A percentile compares a stretch with the other conserved stretches of the same genome.
Evolutionary conservation across 2,329 filamentous ascomycete genomes (phyloP).

Genomic region (Penicillium sp.): DNA sequence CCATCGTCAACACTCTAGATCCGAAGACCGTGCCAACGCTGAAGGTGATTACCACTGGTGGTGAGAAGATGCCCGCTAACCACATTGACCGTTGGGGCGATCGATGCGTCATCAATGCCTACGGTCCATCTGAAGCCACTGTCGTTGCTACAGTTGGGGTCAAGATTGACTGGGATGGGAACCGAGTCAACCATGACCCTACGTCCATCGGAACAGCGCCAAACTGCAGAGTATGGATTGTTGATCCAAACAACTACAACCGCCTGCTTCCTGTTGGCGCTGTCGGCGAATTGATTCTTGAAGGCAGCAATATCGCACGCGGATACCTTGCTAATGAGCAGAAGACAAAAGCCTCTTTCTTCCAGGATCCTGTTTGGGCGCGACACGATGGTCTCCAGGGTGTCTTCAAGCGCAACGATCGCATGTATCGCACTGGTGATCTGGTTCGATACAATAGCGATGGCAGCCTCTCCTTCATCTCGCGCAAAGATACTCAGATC

Average conservation of each 20-base stretch:
- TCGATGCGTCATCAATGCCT: conserved; percentile 46
- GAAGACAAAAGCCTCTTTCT: conserved; percentile 37
- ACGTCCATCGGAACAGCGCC: conserved; percentile 36
- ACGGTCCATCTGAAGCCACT: conserved; percentile 43
- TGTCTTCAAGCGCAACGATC: conserved; percentile 26
- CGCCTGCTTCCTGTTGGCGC: conserved; percentile 44
- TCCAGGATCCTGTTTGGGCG: conserved; percentile 35
- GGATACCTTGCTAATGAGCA: conserved; percentile 43
- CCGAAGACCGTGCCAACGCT: conserved; percentile 46
- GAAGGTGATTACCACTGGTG: conserved; percentile 44
- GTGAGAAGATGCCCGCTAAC: conserved; percentile 44
- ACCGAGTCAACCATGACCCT: conserved; percentile 28
- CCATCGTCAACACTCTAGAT: conserved; percentile 51
- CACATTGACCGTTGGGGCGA: conserved; percentile 46
- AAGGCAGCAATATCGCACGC: conserved; percentile 45
- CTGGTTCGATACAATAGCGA: conserved; percentile 37
- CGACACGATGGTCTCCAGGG: conserved; percentile 18
- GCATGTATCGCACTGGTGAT: conserved; percentile 41
- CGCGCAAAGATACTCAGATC: conserved; percentile 34
- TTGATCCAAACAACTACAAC: conserved; percentile 38
- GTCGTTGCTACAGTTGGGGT: conserved; percentile 34
- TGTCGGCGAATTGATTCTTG: conserved; percentile 48
- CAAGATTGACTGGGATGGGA: conserved; percentile 32
- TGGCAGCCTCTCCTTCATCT: conserved; percentile 34
- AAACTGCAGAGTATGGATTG: conserved; percentile 39